Conservation (phyloP, 2,329 filamentous ascomycete species). For the Cephalotrichum gorgonifer region DNA sequence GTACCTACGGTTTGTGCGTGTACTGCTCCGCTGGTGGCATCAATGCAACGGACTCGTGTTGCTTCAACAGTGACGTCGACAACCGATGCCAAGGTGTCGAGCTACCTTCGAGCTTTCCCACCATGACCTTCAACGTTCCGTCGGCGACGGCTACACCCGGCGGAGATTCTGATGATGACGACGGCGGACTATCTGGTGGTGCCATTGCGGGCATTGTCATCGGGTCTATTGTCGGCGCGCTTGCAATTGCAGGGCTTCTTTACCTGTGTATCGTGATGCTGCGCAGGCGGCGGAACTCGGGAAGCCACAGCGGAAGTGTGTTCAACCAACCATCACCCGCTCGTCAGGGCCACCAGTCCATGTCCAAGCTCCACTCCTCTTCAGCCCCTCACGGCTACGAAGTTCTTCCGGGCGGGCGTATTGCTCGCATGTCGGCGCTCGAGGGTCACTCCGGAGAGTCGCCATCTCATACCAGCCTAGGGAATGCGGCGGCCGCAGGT, state of each 20-base stretch:
- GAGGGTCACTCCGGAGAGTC: constrained; percentile 62
- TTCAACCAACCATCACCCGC: constrained; percentile 84
- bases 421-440: constrained; percentile 90
- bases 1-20: constrained; percentile 67
- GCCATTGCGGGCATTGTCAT: constrained; percentile 86
- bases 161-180: constrained; percentile 12
- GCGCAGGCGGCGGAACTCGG: constrained; percentile 37
- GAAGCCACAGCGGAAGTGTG: constrained; percentile 54
- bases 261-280: constrained; percentile 52
- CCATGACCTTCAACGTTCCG: constrained; percentile 47
- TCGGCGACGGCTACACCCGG: constrained; percentile 24
- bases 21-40: constrained; percentile 76
- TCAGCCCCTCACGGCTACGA: constrained; percentile 49
- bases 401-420: constrained; percentile 74
- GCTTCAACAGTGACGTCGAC: constrained; percentile 70
- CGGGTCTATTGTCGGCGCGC: constrained; percentile 62
- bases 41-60: constrained; percentile 94
- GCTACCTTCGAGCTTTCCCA: constrained; percentile 64
- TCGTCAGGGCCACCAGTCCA: constrained; percentile 35
- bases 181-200: constrained; percentile 58
- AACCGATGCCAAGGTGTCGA: constrained; percentile 63
- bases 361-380: constrained; percentile 18
- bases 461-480: constrained; percentile 37
- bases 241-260: constrained; percentile 57
- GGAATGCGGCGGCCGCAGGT: constrained; percentile 18